Evolutionary conservation across 345 rosid genomes (phyloP), one percentile per base, ranked within the genome.

Genomic region (Salix dunnii): DNA sequence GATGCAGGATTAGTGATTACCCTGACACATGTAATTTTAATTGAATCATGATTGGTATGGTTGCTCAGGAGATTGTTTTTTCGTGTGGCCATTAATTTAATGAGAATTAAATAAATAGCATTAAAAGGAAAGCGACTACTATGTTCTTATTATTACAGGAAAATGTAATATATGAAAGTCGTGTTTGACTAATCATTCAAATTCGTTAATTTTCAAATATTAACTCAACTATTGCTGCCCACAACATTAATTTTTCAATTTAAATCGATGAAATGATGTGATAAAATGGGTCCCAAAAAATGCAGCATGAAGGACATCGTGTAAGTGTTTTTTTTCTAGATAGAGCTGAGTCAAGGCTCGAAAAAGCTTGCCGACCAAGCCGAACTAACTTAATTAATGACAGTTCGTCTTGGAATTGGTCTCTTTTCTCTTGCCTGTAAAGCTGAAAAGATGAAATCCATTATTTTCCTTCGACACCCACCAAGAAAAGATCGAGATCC

Each of bases 11-110:
- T 66, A 55, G 61, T 21, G 21, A 71, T 67, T 70, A 75, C 76
- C 72, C 67, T 46, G 43, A 74, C 84, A 77, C 79, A 68, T 83
- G 85, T 75, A 23, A 10, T 36, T 58, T 10, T 10, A 40, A 40
- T 40, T 35, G 16, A 60, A 42, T 53, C 4, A 74, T 43, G 43
- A 33, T 40, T 36, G 42, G n/a, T 28, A 64, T 36, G 42, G 30
- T 28, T 43, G 61, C 61, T 53, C 55, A 23, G 53, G 63, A 58
- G 63, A 23, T 1, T 23, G 3, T 58, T 13, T 58, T 58, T n/a
- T n/a, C 28, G 28, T 10, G 9, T n/a, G 16, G 12, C 6, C 28
- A 10, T 58, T n/a, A 58, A 11, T 40, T 58, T n/a, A 58, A 11
- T 40, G 13, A 40, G 43, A 11, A 40, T 3, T 40, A 10, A 10